Base-by-base conservation (phyloP, 805 yeast genomes). In the Candida qinlingensis region DNA sequence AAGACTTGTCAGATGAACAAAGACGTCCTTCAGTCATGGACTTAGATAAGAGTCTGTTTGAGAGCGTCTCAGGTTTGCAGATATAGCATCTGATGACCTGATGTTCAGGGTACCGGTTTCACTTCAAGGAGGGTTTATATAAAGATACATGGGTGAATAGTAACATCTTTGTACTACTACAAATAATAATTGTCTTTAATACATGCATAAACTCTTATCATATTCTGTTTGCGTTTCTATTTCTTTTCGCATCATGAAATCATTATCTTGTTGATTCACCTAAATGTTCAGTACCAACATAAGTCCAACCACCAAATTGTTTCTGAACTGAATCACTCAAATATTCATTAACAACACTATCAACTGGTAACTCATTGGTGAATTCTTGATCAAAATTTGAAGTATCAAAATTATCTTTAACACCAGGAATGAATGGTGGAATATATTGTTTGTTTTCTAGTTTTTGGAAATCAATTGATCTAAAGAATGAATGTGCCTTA, bases 271-370 rank as follows among this genome's bases (percentile, higher is more conserved):
- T 41, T 25, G 52, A 49, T n/a, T 65, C 66, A 19, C 74, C 74
- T 36, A 73, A 51, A 49, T 71, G 74, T 50, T 73, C 77, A 43
- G 76, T 83, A 3, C 94, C 95, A 42, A 84, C 87, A 67, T 91
- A 92, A 3, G 98, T 92, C 99, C 99, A 94, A 6, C 99, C 98
- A 42, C 97, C 98, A 73, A 94, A 94, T 69, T 94, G 98, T 64
- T 86, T 82, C 68, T 94, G 99, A n/a, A 94, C 97, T 59, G 91
- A 81, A 58, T 90, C 98, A 61, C 95, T 87, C 53, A 94, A 75
- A 57, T 79, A 88, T 61, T 88, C 96, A 64, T 91, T 96, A 13
- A 91, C 97, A 10, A 94, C 97, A 53, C 96, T 87, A 65, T 94
- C 99, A 56, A 88, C 84, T 4, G 99, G 98, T 58, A 84, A 81